Base-by-base conservation (phyloP, 768 basidiomycete genomes). In the Paxillus ammoniavirescens region DNA sequence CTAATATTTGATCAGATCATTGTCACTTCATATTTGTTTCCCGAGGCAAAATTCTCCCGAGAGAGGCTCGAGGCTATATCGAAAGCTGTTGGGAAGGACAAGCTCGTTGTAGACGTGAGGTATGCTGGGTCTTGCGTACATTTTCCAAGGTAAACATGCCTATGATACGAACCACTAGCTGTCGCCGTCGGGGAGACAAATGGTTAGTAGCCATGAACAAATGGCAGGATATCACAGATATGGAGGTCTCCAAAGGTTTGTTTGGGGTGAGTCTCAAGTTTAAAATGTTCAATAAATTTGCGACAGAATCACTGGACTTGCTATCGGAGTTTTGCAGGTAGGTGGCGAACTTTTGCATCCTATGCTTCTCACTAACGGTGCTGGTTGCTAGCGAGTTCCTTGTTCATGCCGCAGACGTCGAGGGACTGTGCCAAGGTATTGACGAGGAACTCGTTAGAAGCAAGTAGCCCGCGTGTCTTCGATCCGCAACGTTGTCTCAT, bases 131-230 rank as follows among this genome's bases (percentile, higher is more conserved):
- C 12, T 21, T 18, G 15, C 30, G 40, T 49, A 4, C 40, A 18
- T 43, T 15, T 21, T 12, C 14, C 12, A 8, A 3, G 9, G 50
- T 31, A 9, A 14, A 33, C 38, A 36, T 33, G 36, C 23, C 47
- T 37, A 47, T 35, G 21, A 12, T 47, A 21, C 23, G 13, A 36
- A 52, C 41, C 42, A 33, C 58, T 57, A 98, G 96, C 66, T 99
- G 96, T 72, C 85, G 96, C 17, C 79, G 82, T 59, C 74, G 84
- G 64, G 87, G 74, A 8, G 75, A 82, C 43, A 83, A 75, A 57
- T 99, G 97, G 97, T 77, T 93, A 33, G 89, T 99, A 12, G 94
- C 96, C 10, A 98, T 95, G 94, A 96, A 98, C 74, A 95, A 93
- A 66, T 99, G 97, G 97, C 95, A 96, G 65, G 87, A 90, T 55